These are phyloP conservation scores for Lactifluus subvellereus DNA, from an alignment of 768 basidiomycete species.

Conservation along the genomic window DNA sequence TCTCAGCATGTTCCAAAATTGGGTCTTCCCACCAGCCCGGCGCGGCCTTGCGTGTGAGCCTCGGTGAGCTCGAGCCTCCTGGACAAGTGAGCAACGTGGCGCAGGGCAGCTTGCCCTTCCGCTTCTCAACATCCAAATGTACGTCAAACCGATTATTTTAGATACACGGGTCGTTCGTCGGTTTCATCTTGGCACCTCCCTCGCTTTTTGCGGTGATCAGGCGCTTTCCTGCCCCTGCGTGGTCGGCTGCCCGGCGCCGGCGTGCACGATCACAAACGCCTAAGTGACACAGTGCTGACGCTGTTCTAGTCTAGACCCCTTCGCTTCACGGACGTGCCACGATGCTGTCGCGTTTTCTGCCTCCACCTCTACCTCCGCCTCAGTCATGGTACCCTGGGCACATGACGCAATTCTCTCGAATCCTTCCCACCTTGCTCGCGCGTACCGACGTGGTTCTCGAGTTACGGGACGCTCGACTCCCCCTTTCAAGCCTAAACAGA, in stretches of 20 bases:
- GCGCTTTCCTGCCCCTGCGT: background rate
- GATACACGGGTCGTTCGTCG: background rate
- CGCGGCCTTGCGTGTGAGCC: background rate
- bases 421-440: constrained; percentile 68
- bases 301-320: constrained; percentile 4
- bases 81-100: constrained; percentile 5
- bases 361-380: constrained; percentile 55
- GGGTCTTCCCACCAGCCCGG: constrained; percentile 9
- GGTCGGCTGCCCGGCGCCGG: background rate
- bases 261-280: constrained; percentile 14
- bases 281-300: constrained; percentile 13
- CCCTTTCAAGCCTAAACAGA: constrained; percentile 89
- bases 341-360: constrained; percentile 35
- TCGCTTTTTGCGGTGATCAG: background rate
- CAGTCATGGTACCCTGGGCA: constrained; percentile 97
- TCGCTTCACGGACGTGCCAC: constrained; percentile 3
- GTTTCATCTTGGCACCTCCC: background rate
- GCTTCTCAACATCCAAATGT: constrained; percentile 10
- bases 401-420: constrained; percentile 82
- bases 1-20: background rate
- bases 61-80: background rate
- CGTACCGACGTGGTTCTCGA: constrained; percentile 91
- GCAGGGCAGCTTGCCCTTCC: background rate
- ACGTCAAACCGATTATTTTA: constrained; percentile 8
- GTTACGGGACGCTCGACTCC: constrained; percentile 87